Evolutionary conservation across 208 protist genomes (phyloP), one percentile per base, ranked within the genome.

Genomic region (Trypanosomatidae sp.): DNA sequence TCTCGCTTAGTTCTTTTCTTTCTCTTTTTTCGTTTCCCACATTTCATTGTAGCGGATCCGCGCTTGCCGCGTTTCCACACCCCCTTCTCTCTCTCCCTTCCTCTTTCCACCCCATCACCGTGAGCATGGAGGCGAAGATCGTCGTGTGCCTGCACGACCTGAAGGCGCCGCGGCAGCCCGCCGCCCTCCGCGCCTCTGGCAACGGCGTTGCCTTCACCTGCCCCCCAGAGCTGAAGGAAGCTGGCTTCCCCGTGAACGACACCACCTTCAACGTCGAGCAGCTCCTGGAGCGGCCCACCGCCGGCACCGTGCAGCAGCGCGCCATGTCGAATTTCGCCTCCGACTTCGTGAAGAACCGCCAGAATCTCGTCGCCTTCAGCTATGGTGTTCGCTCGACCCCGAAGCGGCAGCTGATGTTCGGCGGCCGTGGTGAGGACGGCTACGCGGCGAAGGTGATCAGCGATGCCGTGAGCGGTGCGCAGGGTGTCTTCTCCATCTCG

Each of bases 351-450:
- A 70, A 82, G 64, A 81, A 84, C 43, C 82, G 86, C 1, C 76
- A 96, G 69, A 98, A 98, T 71, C 36, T 88, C 9, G 94, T 98
- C 4, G 87, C 93, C 30, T 98, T 95, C 77, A 73, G 78, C 60
- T 95, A 90, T 53, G 94, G 94, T 39, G 88, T 93, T 7, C 90
- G 92, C 73, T 92, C 91, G 8, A 94, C 88, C 15, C 91, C 94
- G 28, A 89, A 90, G 65, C 82, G 94, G 15, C 90, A 96, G 78
- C 81, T 96, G 39, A 92, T 96, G 91, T 82, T 85, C 53, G 94
- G 94, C 44, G 66, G 44, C n/a, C 69, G 69, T 30, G 33, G 66
- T 22, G 82, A 83, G 46, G 89, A 89, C 13, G 91, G 94, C 60
- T 93, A 94, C 71, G 89, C 91, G 30, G 60, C 73, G 7, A 86